Evolutionary conservation across 2,329 filamentous ascomycete genomes (phyloP).

Genomic region (Harringtonia aguacate): DNA sequence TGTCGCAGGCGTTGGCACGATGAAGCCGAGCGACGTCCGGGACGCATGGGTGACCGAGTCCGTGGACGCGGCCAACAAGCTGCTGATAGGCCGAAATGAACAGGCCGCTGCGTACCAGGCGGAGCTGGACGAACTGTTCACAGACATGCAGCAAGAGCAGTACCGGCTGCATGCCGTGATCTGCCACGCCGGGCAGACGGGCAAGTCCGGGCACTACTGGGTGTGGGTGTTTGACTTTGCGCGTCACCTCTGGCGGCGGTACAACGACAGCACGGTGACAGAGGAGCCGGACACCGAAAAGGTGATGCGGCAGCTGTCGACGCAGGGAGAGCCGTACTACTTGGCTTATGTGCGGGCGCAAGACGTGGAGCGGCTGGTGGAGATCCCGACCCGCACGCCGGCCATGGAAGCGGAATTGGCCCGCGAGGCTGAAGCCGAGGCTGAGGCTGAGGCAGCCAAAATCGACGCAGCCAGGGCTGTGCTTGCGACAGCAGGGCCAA

Average conservation of each 20-base stretch:
- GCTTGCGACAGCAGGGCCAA: too few relatives aligned
- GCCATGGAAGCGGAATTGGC: background rate
- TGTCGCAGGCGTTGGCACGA: background rate
- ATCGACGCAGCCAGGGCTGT: too few relatives aligned
- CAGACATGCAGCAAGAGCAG: slow-evolving; percentile 49
- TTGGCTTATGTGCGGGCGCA: slow-evolving; percentile 22
- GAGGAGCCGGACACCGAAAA: slow-evolving; percentile 53
- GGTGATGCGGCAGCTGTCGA: slow-evolving; percentile 60
- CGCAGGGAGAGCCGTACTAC: slow-evolving; percentile 56
- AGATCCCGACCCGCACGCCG: slow-evolving; percentile 12
- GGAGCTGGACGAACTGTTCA: slow-evolving; percentile 43
- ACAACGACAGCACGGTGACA: slow-evolving; percentile 80
- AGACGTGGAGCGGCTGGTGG: slow-evolving; percentile 17
- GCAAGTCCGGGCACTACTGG: slow-evolving; percentile 83
- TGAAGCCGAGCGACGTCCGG: slow-evolving; percentile 2
- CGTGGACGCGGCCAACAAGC: background rate
- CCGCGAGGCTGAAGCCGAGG: background rate
- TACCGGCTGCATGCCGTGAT: slow-evolving; percentile 89
- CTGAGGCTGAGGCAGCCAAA: background rate
- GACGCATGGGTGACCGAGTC: slow-evolving; percentile 2
- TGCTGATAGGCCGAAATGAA: background rate
- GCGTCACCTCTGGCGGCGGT: slow-evolving; percentile 74
- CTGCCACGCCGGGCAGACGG: slow-evolving; percentile 64
- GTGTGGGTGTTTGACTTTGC: slow-evolving; percentile 92
- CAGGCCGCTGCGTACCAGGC: slow-evolving; percentile 15